Percentiles rank a stretch among this genome's conserved stretches.
Evolutionary conservation across 768 basidiomycete genomes (phyloP).

Genomic region (Mycena venus): DNA sequence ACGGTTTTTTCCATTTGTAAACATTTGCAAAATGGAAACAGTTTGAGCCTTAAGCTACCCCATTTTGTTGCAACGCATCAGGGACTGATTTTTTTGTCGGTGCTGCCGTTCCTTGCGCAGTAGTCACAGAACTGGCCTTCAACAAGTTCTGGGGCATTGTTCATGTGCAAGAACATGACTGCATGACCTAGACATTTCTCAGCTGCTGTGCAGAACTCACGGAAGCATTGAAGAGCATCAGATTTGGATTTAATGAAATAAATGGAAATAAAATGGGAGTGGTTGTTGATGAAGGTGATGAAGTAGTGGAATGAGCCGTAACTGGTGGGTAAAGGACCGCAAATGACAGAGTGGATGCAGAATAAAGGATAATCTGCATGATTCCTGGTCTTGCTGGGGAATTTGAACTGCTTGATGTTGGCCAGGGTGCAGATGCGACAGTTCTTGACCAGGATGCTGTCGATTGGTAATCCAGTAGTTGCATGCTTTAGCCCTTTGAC

Average conservation of each 20-base stretch:
- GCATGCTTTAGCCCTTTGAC: conserved; percentile 32
- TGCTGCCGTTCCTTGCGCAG: conserved; percentile 35
- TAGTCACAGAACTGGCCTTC: conserved; percentile 28
- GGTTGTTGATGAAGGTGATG: conserved; percentile 43
- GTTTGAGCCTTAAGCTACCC: too few relatives aligned
- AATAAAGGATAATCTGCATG: conserved; percentile 19
- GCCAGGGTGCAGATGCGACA: conserved; percentile 23
- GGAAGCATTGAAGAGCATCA: conserved; percentile 18
- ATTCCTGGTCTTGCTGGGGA: conserved; percentile 11
- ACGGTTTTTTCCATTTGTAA: too few relatives aligned
- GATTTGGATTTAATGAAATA: too few relatives aligned
- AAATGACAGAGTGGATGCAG: too few relatives aligned
- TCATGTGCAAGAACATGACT: conserved; percentile 28
- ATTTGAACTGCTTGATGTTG: conserved; percentile 21
- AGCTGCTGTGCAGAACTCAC: conserved; percentile 12
- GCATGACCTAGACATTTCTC: too few relatives aligned
- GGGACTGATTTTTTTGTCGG: conserved; percentile 36
- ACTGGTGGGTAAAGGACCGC: too few relatives aligned
- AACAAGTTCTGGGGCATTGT: conserved; percentile 43
- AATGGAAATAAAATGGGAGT: conserved; percentile 17
- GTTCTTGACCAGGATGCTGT: conserved; percentile 14
- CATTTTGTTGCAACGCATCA: conserved; percentile 43
- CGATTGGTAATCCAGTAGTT: conserved; percentile 27
- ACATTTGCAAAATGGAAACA: too few relatives aligned
- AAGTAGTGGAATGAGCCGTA: conserved; percentile 35